phyloP scores from a whole-genome alignment of 2,329 filamentous ascomycete species.

The Kalaharituber pfeilii region DNA sequence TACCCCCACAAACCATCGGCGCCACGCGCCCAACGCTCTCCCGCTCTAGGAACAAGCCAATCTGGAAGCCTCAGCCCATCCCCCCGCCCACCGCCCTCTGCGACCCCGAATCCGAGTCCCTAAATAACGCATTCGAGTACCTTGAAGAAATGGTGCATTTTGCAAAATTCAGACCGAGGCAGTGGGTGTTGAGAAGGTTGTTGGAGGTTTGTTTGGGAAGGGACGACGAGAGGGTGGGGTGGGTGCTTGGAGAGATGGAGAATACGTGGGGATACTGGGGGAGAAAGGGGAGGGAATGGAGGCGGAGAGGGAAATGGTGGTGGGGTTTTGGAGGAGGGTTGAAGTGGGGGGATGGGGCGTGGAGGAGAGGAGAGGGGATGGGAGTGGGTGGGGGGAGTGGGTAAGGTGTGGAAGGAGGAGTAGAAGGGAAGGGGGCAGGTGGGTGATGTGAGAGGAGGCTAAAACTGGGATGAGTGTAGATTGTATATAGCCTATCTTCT shows the following conservation, averaged over 20 bases:
- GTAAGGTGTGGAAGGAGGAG: not conserved
- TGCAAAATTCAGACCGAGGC: slow-evolving; percentile 13
- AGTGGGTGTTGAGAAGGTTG: slow-evolving; percentile 25
- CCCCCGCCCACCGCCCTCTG: not conserved
- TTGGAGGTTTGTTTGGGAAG: slow-evolving; percentile 18
- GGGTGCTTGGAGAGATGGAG: slow-evolving; percentile 24
- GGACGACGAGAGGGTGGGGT: slow-evolving; percentile 24
- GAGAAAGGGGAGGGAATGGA: not conserved
- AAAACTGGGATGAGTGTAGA: not conserved
- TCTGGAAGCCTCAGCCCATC: not conserved
- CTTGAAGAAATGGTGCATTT: slow-evolving; percentile 33
- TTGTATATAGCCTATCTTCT: not conserved
- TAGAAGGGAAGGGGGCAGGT: not conserved
- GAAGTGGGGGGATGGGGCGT: not conserved
- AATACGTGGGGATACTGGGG: slow-evolving; percentile 11
- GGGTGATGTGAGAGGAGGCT: not conserved
- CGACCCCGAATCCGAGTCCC: slow-evolving; percentile 25
- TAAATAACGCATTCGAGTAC: slow-evolving; percentile 34
- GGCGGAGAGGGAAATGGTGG: not conserved
- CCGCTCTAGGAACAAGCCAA: not conserved
- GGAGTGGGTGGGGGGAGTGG: not conserved
- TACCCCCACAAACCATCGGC: not conserved
- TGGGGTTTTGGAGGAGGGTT: not conserved
- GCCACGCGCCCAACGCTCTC: not conserved
- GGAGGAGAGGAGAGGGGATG: not conserved